Conservation (phyloP, 805 yeast genomes). For the Candida coquimbonensis region DNA sequence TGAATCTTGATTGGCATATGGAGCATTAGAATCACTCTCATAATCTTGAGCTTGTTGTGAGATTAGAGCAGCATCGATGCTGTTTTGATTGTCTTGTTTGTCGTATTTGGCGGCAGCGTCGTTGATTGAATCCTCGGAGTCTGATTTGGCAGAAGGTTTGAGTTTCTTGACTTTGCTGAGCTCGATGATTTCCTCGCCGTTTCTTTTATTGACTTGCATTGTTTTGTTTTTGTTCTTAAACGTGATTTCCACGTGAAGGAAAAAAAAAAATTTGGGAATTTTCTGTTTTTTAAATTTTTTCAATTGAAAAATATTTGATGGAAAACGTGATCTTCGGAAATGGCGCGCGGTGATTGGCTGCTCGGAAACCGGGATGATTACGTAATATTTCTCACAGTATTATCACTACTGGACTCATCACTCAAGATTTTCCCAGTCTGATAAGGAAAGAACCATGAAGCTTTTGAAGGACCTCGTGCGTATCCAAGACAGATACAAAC, state of each 20-base stretch:
- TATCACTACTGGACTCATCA: too few species aligned
- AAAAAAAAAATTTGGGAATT: too few species aligned
- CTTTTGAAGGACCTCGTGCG: too few species aligned
- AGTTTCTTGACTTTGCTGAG: constrained; percentile 2
- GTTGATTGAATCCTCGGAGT: constrained; percentile 5
- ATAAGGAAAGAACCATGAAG: neutral
- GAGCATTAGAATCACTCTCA: constrained; percentile 10
- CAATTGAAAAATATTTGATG: too few species aligned
- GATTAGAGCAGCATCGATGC: constrained; percentile 20
- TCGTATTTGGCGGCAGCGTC: constrained; percentile 3
- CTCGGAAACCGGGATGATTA: too few species aligned
- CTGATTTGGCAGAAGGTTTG: too few species aligned
- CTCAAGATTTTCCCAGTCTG: too few species aligned
- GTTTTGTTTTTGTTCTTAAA: constrained; percentile 1
- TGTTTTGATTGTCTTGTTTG: constrained; percentile 8
- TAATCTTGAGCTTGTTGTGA: constrained; percentile 12
- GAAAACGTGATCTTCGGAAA: too few species aligned
- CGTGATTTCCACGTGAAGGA: constrained; percentile 23
- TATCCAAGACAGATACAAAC: constrained; percentile 12
- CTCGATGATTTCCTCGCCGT: neutral
- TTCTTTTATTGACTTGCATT: constrained; percentile 14
- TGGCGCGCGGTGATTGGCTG: too few species aligned
- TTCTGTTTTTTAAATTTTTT: too few species aligned
- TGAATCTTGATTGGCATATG: neutral
- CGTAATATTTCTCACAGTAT: too few species aligned